A percentile compares a stretch with the other conserved stretches of the same genome.
Conservation (phyloP, 208 protist genomes). For the Porcisia hertigi region DNA sequence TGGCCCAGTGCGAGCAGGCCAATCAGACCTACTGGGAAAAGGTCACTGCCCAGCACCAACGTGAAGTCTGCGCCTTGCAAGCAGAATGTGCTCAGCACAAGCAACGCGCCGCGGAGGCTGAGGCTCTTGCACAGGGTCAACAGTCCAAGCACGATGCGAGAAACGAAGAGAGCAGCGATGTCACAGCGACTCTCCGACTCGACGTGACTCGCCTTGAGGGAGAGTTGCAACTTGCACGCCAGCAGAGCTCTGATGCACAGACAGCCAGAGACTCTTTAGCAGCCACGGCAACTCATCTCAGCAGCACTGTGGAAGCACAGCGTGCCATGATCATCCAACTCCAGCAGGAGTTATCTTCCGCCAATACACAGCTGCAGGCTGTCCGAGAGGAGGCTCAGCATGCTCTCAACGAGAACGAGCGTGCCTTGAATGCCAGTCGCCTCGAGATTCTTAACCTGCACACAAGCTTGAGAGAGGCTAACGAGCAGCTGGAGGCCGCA, state of each 20-base stretch:
- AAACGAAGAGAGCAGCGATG: background rate
- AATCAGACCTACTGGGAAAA: conserved; percentile 43
- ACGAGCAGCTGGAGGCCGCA: conserved; percentile 9
- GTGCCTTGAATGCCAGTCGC: background rate
- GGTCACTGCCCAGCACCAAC: conserved; percentile 26
- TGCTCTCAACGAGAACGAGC: background rate
- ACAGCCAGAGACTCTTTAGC: background rate
- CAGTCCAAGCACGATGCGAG: conserved; percentile 3
- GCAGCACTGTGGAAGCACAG: background rate
- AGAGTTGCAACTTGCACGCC: background rate
- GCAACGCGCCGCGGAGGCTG: background rate
- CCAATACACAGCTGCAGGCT: background rate
- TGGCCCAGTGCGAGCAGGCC: conserved; percentile 44
- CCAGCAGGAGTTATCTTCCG: background rate
- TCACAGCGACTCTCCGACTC: background rate
- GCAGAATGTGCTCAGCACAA: conserved; percentile 19
- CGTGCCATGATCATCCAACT: background rate
- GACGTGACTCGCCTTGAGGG: background rate
- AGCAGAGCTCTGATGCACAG: background rate
- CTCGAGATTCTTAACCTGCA: background rate
- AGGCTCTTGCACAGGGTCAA: conserved; percentile 3
- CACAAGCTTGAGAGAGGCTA: background rate
- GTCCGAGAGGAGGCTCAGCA: background rate
- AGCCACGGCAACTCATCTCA: background rate
- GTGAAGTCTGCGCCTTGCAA: conserved; percentile 17